Evolutionary conservation across 208 protist species (phyloP).

Genomic region (Leishmania aethiopica): DNA sequence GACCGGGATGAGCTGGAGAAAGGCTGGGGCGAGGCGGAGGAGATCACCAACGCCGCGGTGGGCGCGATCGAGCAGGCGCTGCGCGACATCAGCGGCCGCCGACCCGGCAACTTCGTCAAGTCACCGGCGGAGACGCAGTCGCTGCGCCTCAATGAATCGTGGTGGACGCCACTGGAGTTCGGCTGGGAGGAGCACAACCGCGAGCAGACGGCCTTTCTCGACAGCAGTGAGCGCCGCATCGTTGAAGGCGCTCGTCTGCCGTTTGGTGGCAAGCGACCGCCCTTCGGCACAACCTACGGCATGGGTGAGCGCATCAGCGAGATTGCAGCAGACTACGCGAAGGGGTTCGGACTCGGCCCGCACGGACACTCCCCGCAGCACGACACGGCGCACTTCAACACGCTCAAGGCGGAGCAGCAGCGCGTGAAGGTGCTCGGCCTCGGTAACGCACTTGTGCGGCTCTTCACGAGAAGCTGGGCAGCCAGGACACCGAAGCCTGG

Average conservation of each 20-base stretch:
- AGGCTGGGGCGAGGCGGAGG: slow-evolving; percentile 70
- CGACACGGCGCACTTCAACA: slow-evolving; percentile 68
- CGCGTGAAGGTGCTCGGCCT: slow-evolving; percentile 63
- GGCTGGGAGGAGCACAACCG: slow-evolving; percentile 88
- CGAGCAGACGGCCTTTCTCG: slow-evolving; percentile 62
- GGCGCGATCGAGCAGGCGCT: slow-evolving; percentile 86
- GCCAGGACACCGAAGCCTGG: slow-evolving; percentile 67
- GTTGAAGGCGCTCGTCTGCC: slow-evolving; percentile 66
- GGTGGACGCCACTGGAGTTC: slow-evolving; percentile 78
- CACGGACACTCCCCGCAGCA: slow-evolving; percentile 76
- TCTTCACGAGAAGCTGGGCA: slow-evolving; percentile 84
- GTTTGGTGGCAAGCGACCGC: slow-evolving; percentile 78
- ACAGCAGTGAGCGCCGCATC: slow-evolving; percentile 72
- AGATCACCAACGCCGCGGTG: slow-evolving; percentile 72
- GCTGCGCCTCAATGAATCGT: slow-evolving; percentile 82
- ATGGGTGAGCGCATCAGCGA: slow-evolving; percentile 88
- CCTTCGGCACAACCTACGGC: slow-evolving; percentile 82
- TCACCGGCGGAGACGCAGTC: slow-evolving; percentile 57
- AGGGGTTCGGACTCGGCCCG: slow-evolving; percentile 87
- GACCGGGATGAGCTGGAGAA: slow-evolving; percentile 90
- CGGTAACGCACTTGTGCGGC: slow-evolving; percentile 65
- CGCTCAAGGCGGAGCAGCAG: slow-evolving; percentile 53
- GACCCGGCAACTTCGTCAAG: slow-evolving; percentile 90
- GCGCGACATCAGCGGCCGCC: slow-evolving; percentile 87
- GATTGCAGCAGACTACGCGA: slow-evolving; percentile 74